These are phyloP conservation scores for Pseudotsuga menziesii DNA, from an alignment of 75 land plant genomes.

Conservation along the genomic window DNA sequence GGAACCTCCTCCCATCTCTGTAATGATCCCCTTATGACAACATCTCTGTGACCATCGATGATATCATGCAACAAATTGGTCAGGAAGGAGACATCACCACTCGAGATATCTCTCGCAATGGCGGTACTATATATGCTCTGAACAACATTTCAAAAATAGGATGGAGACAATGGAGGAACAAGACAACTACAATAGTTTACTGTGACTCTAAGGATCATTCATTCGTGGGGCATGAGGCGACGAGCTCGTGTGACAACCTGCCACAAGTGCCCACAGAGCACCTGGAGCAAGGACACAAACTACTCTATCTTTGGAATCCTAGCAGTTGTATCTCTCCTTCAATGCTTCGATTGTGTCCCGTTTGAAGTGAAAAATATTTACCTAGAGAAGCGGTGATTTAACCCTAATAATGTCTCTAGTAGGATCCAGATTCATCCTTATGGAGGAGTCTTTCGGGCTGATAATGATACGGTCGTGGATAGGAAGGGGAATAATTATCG, in stretches of 20 bases:
- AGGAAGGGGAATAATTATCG: too few relatives aligned
- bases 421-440: background rate
- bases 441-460: background rate
- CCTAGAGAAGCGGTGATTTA: constrained; percentile 17
- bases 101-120: constrained; percentile 1
- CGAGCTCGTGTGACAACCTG: too few relatives aligned
- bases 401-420: background rate
- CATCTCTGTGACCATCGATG: constrained; percentile 2
- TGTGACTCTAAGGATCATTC: background rate
- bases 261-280: constrained; percentile 18
- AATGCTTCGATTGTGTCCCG: constrained; percentile 24
- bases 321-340: constrained; percentile 29
- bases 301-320: background rate
- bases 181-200: constrained; percentile 13
- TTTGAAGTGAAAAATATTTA: constrained; percentile 41
- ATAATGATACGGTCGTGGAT: constrained; percentile 11
- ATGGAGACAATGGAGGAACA: constrained; percentile 16
- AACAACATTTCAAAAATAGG: constrained; percentile 27
- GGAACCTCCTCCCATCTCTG: constrained; percentile 13
- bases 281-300: constrained; percentile 27
- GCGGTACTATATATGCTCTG: background rate
- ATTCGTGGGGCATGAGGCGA: background rate
- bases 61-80: constrained; percentile 13
- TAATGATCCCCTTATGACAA: too few relatives aligned
- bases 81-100: too few relatives aligned